phyloP scores from a whole-genome alignment of 2,329 filamentous ascomycete genomes.

The Pestalotiopsis sp. region DNA sequence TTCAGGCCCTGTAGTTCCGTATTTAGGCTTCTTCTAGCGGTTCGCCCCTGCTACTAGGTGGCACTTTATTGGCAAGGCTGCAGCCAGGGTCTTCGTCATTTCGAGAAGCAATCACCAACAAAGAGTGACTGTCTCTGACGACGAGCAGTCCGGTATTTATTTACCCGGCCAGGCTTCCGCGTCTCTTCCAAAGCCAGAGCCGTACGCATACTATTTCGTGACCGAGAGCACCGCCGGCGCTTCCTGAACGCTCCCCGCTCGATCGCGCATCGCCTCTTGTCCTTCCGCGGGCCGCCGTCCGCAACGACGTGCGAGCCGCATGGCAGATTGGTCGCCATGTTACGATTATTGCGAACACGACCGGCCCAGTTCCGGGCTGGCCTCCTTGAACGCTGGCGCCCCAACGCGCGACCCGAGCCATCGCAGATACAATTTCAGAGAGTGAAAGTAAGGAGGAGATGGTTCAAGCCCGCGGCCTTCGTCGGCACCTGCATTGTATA shows the following conservation, averaged over 20 bases:
- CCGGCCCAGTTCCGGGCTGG: constrained; percentile 24
- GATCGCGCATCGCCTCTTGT: neutral
- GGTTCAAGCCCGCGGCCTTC: constrained; percentile 25
- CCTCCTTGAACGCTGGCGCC: constrained; percentile 15
- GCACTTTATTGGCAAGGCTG: neutral
- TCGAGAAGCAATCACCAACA: neutral
- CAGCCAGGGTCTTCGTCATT: constrained; percentile 8
- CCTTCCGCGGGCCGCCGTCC: constrained; percentile 23
- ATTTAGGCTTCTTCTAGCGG: neutral
- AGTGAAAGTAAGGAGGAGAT: constrained; percentile 29
- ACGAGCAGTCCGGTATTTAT: neutral
- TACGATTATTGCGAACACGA: constrained; percentile 29
- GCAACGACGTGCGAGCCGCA: constrained; percentile 23
- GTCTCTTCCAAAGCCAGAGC: neutral
- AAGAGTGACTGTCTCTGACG: neutral
- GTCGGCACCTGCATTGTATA: constrained; percentile 31
- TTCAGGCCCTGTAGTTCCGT: neutral
- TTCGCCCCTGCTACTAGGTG: constrained; percentile 4
- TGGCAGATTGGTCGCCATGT: constrained; percentile 27
- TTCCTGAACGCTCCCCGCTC: neutral
- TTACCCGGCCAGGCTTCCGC: neutral
- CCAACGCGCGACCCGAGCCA: constrained; percentile 17
- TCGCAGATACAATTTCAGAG: constrained; percentile 28
- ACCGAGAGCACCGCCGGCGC: neutral
- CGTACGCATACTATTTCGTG: neutral